These are phyloP conservation scores for Adansonia rubrostipa DNA, from an alignment of 441 rosid species.

Conservation along the genomic window DNA sequence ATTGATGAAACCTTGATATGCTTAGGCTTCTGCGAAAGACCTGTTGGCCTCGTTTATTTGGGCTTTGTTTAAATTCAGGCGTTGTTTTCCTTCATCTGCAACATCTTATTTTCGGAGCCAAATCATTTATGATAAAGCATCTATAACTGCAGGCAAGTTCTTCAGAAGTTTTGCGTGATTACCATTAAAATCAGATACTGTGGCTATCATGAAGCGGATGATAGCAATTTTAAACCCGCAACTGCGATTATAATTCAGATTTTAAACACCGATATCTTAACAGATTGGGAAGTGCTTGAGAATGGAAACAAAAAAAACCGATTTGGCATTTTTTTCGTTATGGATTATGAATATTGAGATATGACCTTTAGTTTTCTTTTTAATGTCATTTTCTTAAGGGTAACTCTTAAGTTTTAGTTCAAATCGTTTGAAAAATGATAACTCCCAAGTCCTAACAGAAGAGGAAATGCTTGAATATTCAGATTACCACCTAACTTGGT, in stretches of 20 bases:
- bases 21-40: background rate
- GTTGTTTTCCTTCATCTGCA: background rate
- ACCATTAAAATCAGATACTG: background rate
- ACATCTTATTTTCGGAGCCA: background rate
- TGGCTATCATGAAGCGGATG: background rate
- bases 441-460: background rate
- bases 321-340: too few relatives aligned
- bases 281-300: background rate
- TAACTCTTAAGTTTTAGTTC: background rate
- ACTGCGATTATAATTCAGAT: too few relatives aligned
- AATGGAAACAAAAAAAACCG: background rate
- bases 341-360: too few relatives aligned
- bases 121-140: background rate
- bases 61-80: background rate
- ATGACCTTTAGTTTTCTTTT: too few relatives aligned
- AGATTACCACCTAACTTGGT: constrained; percentile 10
- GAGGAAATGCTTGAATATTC: constrained; percentile 3
- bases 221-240: too few relatives aligned
- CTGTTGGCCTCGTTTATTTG: too few relatives aligned
- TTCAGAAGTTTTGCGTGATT: background rate
- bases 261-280: background rate
- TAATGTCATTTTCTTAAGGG: too few relatives aligned
- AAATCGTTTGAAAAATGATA: background rate
- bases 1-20: background rate
- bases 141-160: background rate